Evolutionary conservation across 495 filamentous ascomycete species (phyloP).

Genomic region (Tuber indicum): DNA sequence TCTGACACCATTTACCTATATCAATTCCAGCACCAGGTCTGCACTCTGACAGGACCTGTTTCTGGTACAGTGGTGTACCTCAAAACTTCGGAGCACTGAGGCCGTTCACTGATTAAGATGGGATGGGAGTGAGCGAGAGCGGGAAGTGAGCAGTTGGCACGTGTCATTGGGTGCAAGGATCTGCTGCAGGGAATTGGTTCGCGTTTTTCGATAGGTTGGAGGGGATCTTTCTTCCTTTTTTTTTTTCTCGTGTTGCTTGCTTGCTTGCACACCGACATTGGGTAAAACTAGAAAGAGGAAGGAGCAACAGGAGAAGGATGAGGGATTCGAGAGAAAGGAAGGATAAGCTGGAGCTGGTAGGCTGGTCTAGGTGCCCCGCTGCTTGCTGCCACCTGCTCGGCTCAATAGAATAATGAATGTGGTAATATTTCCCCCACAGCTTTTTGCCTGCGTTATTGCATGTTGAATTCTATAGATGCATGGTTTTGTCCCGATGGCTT

Average conservation of each 20-base stretch:
- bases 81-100: neutral
- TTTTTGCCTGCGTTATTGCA: neutral
- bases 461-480: neutral
- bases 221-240: neutral
- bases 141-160: constrained; percentile 29
- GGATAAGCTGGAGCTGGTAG: constrained; percentile 7
- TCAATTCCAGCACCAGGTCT: too few relatives aligned
- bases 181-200: constrained; percentile 18
- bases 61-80: too few relatives aligned
- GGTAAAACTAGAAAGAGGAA: constrained; percentile 31
- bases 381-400: constrained; percentile 1
- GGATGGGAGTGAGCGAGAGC: neutral
- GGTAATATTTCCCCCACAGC: neutral
- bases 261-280: neutral
- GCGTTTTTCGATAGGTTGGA: constrained; percentile 15
- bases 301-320: neutral
- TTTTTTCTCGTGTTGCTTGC: neutral
- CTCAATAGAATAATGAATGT: neutral
- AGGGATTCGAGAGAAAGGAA: constrained; percentile 13
- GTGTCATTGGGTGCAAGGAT: constrained; percentile 28
- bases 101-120: neutral
- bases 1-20: too few relatives aligned
- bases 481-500: neutral
- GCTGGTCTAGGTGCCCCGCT: constrained; percentile 7
- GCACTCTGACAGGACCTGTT: too few relatives aligned